phyloP scores from a whole-genome alignment of 257 asterid genomes.

The Lycium ferocissimum region DNA sequence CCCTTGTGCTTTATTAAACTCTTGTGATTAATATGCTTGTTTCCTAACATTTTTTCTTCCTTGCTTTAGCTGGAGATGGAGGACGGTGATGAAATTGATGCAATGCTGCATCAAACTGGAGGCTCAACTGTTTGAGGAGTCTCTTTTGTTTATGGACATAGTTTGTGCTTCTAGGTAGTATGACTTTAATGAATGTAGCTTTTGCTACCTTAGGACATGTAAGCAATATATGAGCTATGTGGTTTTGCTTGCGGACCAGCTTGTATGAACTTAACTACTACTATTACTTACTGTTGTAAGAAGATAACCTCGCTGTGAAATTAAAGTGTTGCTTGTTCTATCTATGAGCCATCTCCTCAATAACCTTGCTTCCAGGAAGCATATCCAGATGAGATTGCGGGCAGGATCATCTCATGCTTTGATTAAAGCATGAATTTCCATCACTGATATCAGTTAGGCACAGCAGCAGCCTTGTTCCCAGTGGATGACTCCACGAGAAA shows the following conservation, averaged over 20 bases:
- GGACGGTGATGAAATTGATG: constrained; percentile 58
- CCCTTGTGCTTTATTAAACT: not conserved
- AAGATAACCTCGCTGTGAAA: not conserved
- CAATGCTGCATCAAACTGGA: constrained; percentile 49
- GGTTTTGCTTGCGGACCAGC: not conserved
- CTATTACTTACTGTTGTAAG: not conserved
- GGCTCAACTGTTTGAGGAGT: constrained; percentile 26
- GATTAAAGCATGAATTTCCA: not conserved
- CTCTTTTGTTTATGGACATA: not conserved
- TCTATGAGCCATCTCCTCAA: not conserved
- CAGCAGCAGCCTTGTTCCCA: not conserved
- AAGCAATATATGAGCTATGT: not conserved
- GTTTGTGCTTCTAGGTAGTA: not conserved
- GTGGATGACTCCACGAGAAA: not conserved
- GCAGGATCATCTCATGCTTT: not conserved
- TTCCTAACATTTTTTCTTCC: not conserved
- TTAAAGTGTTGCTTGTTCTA: not conserved
- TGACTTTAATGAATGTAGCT: constrained; percentile 4
- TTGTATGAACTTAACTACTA: not conserved
- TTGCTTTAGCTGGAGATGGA: constrained; percentile 49
- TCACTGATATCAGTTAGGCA: not conserved
- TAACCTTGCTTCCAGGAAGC: not conserved
- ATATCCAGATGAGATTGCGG: not conserved
- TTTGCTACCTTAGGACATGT: constrained; percentile 14
- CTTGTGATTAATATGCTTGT: not conserved